Conservation (phyloP, 2,329 filamentous ascomycete genomes). For the Neonectria magnoliae region DNA sequence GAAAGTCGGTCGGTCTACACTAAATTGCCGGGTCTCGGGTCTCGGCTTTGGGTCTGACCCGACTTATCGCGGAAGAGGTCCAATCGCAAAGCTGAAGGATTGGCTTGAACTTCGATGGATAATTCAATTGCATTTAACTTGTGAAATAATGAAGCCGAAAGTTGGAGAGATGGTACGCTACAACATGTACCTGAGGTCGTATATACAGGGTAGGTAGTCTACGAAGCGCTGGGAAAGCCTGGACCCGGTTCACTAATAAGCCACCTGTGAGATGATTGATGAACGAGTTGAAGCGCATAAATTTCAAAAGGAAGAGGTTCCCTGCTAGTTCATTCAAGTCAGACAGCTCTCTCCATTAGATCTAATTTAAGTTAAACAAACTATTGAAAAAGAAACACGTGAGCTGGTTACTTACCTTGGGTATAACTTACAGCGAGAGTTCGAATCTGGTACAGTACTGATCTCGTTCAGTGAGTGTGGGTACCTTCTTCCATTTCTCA, state of each 20-base stretch:
- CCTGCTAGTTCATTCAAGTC: background rate
- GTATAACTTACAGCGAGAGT: background rate
- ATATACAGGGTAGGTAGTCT: too few species aligned
- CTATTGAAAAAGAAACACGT: background rate
- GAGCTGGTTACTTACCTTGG: background rate
- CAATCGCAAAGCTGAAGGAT: background rate
- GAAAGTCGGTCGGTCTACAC: background rate
- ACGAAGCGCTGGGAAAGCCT: too few species aligned
- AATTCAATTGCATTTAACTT: background rate
- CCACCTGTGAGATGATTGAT: background rate
- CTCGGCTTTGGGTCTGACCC: slow-evolving; percentile 6
- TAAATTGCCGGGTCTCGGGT: slow-evolving; percentile 19
- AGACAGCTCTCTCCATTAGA: background rate
- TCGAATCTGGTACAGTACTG: background rate
- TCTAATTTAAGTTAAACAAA: background rate
- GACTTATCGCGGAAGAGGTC: background rate
- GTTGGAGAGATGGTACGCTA: background rate
- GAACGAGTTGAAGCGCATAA: background rate
- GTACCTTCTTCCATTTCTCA: background rate
- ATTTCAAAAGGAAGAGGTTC: background rate
- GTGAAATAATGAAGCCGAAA: background rate
- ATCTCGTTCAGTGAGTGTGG: background rate
- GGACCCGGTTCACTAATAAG: background rate
- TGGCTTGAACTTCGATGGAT: background rate
- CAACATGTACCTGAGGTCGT: too few species aligned